Base-by-base conservation (phyloP, 768 basidiomycete genomes). In the Amanita rimosa region DNA sequence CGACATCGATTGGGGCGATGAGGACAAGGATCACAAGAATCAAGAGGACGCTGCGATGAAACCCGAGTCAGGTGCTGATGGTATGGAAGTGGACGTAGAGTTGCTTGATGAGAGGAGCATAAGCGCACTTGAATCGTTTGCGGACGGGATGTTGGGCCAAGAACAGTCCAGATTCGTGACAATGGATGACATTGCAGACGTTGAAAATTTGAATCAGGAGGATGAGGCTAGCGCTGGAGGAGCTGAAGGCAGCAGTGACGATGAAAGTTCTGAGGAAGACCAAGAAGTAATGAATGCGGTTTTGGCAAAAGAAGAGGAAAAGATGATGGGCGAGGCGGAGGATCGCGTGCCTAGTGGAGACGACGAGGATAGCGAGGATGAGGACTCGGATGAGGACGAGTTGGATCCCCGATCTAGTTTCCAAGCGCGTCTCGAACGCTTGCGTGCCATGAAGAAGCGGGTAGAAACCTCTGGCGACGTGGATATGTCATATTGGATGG, bases 51-150 rank as follows among this genome's bases (percentile, higher is more conserved):
- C 62, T 38, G 56, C 62, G 13, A 61, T 61, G 31, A 66, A 54
- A 55, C 26, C 55, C 41, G 11, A 50, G 54, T 19, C 57, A 47
- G 10, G 56, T 53, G 63, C 62, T 1, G 74, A 72, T 46, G 82
- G 70, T 17, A 88, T 87, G 85, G 73, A 76, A 1, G 60, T 87
- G 16, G 85, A 88, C 52, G 64, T 67, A 0, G 83, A 85, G 19
- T 44, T 80, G 36, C 33, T 31, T 24, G 48, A 49, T 35, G 70
- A 70, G 7, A 35, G 72, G 8, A 67, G 72, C 54, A 36, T 67
- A 38, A 58, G 61, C 2, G 76, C 75, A 17, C 75, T 85, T 81
- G 59, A 62, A 51, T 58, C 63, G 11, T 85, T 85, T 51, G 65
- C 75, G 36, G 57, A 66, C 44, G 71, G 81, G 4, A 71, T 75